Base-by-base conservation (phyloP, 179 eudicot genomes). In the Silene coronaria region DNA sequence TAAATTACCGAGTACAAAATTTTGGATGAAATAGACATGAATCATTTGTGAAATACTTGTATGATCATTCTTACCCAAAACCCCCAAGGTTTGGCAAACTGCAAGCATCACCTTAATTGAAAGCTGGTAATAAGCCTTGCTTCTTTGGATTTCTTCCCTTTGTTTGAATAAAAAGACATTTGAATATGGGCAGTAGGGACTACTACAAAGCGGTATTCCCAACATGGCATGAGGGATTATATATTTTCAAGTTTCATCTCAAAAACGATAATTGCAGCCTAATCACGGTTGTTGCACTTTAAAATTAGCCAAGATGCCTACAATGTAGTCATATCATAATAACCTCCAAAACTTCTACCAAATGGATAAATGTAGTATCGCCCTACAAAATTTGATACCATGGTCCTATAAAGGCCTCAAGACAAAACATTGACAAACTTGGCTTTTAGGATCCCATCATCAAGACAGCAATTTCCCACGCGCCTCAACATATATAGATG, bases 41-140 rank as follows among this genome's bases (percentile, higher is more conserved):
- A 68, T 68, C 55, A 22, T 68, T 34, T 34, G 38, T 9, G 3
- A 68, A 22, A n/a, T 17, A n/a, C n/a, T n/a, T n/a, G n/a, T n/a
- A 36, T 38, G 71, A 19, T 19, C 19, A 19, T 34, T 8, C 55
- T 68, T 68, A 38, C 72, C 72, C 55, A 68, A 68, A 68, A 45
- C 26, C 45, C 57, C 19, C 57, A 68, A 68, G 57, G 1, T 68
- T 68, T 38, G 72, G 72, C 10, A 19, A 38, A 21, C 23, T 19
- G 72, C 30, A 19, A 68, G 38, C 30, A 68, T 68, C 72, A 45
- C 2, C 6, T 34, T 22, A 21, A 22, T 21, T 21, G n/a, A n/a
- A 5, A 60, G 13, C 22, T 60, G 65, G 65, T 9, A 7, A 23
- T 9, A 7, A 23, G 16, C 4, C 65, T 26, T 30, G 4, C 24